Evolutionary conservation across 495 filamentous ascomycete genomes (phyloP), one percentile per base, ranked within the genome.

Genomic region (Physcia stellaris): DNA sequence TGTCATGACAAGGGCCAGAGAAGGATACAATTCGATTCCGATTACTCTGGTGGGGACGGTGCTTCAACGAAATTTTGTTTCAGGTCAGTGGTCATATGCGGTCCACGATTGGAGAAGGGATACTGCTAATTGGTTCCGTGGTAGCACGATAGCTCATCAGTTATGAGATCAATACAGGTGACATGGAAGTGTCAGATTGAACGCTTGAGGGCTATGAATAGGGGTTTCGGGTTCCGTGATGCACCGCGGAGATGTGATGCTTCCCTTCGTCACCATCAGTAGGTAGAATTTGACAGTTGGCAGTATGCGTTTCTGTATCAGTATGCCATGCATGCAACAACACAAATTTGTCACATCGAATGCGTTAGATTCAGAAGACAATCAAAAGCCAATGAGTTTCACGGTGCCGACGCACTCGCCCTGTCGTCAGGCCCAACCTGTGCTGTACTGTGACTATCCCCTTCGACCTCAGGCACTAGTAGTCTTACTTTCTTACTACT

Each of bases 11-110:
- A 56, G 37, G 39, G 41, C 38, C 34, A 44, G 53, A 54, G 59
- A 53, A 54, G 58, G 70, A 76, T 79, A 85, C 76, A 80, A 94
- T 92, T 92, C 86, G 81, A 95, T 94, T 94, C 87, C 83, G 84
- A 88, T 90, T 75, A 90, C 75, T 85, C 80, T 79, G 80, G 71
- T 73, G 77, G 71, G 83, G 80, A 71, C 70, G 80, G 71, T 71
- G 75, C 76, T 83, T 83, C 77, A 71, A 52, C 52, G 47, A 58
- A 66, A 62, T 64, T 68, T 68, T 59, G 63, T 52, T 54, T 53
- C 23, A 75, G 71, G 83, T 86, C 52, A 68, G 80, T 29, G 21
- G 16, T 17, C n/a, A 9, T 21, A 6, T 12, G n/a, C 12, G 12
- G 24, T 36, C 16, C 16, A 32, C 15, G n/a, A 19, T 12, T 9